A percentile compares a stretch with the other conserved stretches of the same genome.
Evolutionary conservation across 345 rosid genomes (phyloP).

Genomic region (Aquilaria yunnanensis): DNA sequence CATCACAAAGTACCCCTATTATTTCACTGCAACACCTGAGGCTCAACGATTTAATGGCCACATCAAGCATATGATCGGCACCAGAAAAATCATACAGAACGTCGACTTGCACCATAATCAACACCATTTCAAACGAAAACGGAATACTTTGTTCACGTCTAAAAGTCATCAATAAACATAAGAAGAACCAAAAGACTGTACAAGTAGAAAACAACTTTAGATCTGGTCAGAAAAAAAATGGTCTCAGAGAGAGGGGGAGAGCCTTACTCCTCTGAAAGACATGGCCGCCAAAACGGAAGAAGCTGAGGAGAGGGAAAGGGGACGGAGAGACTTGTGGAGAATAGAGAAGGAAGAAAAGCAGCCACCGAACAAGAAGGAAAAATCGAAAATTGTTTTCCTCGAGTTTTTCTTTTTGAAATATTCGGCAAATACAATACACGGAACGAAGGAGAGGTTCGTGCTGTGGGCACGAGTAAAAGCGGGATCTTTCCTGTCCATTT

Average conservation of each 20-base stretch:
- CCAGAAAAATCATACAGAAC: background rate
- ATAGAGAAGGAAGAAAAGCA: slow-evolving; percentile 2
- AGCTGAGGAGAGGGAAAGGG: background rate
- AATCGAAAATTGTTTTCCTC: too few relatives aligned
- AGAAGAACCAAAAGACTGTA: slow-evolving; percentile 2
- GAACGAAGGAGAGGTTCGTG: background rate
- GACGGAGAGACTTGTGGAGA: slow-evolving; percentile 2
- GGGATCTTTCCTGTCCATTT: background rate
- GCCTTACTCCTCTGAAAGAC: slow-evolving; percentile 44
- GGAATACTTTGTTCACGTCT: background rate
- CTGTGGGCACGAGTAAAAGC: slow-evolving; percentile 1
- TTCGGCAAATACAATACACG: too few relatives aligned
- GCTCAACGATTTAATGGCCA: too few relatives aligned
- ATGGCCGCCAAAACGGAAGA: slow-evolving; percentile 16
- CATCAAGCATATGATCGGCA: background rate
- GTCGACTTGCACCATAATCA: background rate
- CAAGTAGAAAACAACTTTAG: background rate
- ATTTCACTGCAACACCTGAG: too few relatives aligned
- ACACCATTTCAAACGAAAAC: background rate
- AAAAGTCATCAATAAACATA: background rate
- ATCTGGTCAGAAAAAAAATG: background rate
- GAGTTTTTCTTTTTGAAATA: background rate
- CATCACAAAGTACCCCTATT: too few relatives aligned
- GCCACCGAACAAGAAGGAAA: slow-evolving; percentile 8
- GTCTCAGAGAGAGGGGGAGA: background rate